These are phyloP conservation scores for Fusarium anguioides DNA, from an alignment of 2,329 filamentous ascomycete species.

Conservation along the genomic window DNA sequence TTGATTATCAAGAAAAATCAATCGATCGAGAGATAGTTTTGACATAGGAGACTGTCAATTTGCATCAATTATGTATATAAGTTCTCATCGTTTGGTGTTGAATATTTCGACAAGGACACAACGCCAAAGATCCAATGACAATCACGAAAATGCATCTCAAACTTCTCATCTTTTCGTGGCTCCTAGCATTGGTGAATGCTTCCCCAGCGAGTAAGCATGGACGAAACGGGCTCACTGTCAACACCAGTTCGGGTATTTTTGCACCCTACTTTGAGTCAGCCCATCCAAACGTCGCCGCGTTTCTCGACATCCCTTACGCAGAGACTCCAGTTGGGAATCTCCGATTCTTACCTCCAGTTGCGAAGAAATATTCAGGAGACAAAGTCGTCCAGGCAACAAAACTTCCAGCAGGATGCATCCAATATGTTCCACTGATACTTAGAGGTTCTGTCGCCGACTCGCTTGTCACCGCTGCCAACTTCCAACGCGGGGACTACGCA, in stretches of 20 bases:
- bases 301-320: conserved; percentile 33
- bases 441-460: conserved; percentile 11
- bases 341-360: conserved; percentile 20
- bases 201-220: background rate
- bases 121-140: too few relatives aligned
- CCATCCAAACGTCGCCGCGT: conserved; percentile 20
- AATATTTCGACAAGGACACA: background rate
- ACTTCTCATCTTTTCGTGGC: background rate
- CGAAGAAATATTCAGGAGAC: background rate
- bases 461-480: conserved; percentile 10
- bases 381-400: background rate
- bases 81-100: too few relatives aligned
- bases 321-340: conserved; percentile 20
- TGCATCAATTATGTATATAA: background rate
- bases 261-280: conserved; percentile 4
- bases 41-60: background rate
- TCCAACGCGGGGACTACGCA: conserved; percentile 27
- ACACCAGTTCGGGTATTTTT: conserved; percentile 34
- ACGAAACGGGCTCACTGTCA: background rate
- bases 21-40: too few relatives aligned
- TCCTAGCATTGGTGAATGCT: background rate
- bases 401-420: conserved; percentile 29
- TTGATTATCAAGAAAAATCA: background rate
- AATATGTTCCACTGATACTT: conserved; percentile 16
- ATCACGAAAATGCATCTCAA: conserved; percentile 5